Base-by-base conservation (phyloP, 1,284 basidiomycete genomes). In the Mixia osmundae region DNA sequence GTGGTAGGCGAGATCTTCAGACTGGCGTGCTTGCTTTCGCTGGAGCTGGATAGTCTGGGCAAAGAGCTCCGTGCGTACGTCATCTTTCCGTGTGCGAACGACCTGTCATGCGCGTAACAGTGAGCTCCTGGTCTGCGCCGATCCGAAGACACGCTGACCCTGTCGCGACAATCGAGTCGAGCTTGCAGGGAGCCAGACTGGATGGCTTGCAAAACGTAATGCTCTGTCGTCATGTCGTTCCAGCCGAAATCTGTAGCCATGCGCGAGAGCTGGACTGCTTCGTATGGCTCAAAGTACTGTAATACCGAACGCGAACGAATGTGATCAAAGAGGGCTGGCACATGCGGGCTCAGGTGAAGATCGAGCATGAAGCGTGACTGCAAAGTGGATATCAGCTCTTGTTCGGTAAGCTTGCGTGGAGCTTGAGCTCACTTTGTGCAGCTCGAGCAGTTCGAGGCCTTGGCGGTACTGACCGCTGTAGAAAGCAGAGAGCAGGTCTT, bases 201-300 rank as follows among this genome's bases (percentile, higher is more conserved):
- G 42, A 85, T 79, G 23, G 83, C 64, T 14, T 58, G 54, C 5
- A 78, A 71, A 29, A 83, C 68, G 43, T 73, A 67, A 30, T 60
- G 57, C 52, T 76, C 71, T 12, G 76, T 67, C 41, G 71, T 68
- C 9, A 68, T 66, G 4, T 73, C 58, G 0, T 63, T 61, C 70
- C 77, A 77, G 5, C 82, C 82, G 48, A 89, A 85, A 3, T 78
- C 76, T 2, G 56, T 56, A 26, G 72, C 70, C 73, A 87, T 77
- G 22, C 75, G 65, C 27, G 71, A 66, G 18, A 89, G 66, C 44
- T 68, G 66, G 51, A 87, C 76, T 12, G 73, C 68, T 28, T 72
- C 59, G 52, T 82, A 87, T 0, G 82, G 79, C 44, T 71, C 66
- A 61, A 85, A 78, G 57, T 83, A 85, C 25, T 76, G 62, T n/a